Conservation (phyloP, 2,329 filamentous ascomycete genomes). For the Exserohilum rostratum region DNA sequence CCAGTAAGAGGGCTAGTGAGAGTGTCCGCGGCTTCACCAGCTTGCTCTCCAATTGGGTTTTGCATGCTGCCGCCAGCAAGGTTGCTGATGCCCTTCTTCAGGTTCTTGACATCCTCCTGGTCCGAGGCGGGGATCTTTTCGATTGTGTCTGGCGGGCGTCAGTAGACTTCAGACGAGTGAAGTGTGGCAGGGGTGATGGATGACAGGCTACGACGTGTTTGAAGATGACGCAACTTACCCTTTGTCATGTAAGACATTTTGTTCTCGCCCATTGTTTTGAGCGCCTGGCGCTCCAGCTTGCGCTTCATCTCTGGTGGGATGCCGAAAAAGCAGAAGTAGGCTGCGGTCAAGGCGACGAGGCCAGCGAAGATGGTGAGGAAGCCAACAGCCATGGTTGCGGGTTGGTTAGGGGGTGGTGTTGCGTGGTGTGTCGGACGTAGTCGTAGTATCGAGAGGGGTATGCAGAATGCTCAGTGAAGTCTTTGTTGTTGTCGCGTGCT, state of each 20-base stretch:
- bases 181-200: not conserved
- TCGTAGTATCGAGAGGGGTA: conserved; percentile 3
- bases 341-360: conserved; percentile 35
- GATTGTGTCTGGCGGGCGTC: conserved; percentile 43
- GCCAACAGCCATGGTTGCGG: conserved; percentile 32
- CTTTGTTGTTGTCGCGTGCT: conserved; percentile 2
- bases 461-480: conserved; percentile 8
- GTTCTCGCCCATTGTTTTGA: conserved; percentile 61
- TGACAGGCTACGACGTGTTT: not conserved
- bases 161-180: too few relatives aligned
- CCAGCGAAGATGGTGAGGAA: conserved; percentile 44
- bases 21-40: conserved; percentile 46
- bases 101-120: conserved; percentile 45
- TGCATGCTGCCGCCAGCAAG: conserved; percentile 41
- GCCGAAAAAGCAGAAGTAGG: conserved; percentile 56
- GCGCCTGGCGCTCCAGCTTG: conserved; percentile 53
- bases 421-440: conserved; percentile 1
- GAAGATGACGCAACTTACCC: conserved; percentile 27
- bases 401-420: not conserved
- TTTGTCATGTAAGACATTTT: conserved; percentile 53
- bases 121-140: conserved; percentile 48
- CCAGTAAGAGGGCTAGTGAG: conserved; percentile 47
- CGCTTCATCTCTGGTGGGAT: conserved; percentile 56
- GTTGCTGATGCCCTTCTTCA: conserved; percentile 47
- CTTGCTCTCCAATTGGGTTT: conserved; percentile 46